Conservation (phyloP, 2,329 filamentous ascomycete species). For the Xylariaceae sp. region DNA sequence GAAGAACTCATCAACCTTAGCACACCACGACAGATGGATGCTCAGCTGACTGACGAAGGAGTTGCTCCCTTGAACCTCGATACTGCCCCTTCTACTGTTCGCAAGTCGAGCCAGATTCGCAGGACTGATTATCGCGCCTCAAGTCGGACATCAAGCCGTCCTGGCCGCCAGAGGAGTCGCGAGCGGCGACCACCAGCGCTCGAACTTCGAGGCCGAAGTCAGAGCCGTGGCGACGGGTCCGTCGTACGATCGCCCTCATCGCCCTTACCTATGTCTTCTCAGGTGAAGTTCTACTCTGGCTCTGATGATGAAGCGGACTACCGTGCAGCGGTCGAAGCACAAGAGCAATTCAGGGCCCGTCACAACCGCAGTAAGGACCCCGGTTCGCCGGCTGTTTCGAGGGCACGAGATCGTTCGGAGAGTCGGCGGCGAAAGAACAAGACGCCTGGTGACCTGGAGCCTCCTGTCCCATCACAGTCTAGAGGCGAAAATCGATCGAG, state of each 20-base stretch:
- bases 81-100: slow-evolving; percentile 38
- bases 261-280: slow-evolving; percentile 69
- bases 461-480: slow-evolving; percentile 28
- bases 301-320: slow-evolving; percentile 66
- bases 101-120: slow-evolving; percentile 37
- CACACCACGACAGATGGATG: slow-evolving; percentile 37
- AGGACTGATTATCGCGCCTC: slow-evolving; percentile 28
- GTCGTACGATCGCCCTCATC: slow-evolving; percentile 70
- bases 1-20: slow-evolving; percentile 70
- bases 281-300: slow-evolving; percentile 44
- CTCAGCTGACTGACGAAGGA: slow-evolving; percentile 21
- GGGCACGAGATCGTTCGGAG: slow-evolving; percentile 36
- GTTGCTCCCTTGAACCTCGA: slow-evolving; percentile 26
- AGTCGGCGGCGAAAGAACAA: slow-evolving; percentile 34
- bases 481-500: slow-evolving; percentile 18
- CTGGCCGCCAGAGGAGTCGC: slow-evolving; percentile 43
- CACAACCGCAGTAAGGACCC: slow-evolving; percentile 47
- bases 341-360: slow-evolving; percentile 53
- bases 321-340: slow-evolving; percentile 47
- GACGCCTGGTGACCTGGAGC: slow-evolving; percentile 26
- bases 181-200: slow-evolving; percentile 42
- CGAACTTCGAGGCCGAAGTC: slow-evolving; percentile 59
- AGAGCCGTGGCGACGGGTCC: slow-evolving; percentile 56
- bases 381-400: slow-evolving; percentile 27
- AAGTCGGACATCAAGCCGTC: slow-evolving; percentile 49